Evolutionary conservation across 805 yeast species (phyloP).

Genomic region (Candida sonorensis): DNA sequence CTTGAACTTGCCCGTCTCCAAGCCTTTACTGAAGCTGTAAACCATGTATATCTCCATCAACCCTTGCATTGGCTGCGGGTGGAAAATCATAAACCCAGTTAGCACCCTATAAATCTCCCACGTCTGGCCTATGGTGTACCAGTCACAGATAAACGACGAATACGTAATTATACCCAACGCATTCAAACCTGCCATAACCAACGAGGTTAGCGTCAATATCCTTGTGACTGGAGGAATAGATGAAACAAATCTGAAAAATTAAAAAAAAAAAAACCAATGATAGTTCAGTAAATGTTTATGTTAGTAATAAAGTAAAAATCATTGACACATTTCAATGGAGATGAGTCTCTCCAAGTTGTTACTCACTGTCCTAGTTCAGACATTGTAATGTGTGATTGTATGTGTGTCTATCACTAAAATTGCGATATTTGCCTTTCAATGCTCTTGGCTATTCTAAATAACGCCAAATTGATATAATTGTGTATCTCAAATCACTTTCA

Average conservation of each 20-base stretch:
- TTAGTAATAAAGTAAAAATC: too few species aligned
- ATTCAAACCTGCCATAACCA: slow-evolving; percentile 35
- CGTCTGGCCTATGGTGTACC: slow-evolving; percentile 24
- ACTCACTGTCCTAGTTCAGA: slow-evolving; percentile 28
- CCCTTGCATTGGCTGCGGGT: slow-evolving; percentile 36
- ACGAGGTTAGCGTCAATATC: slow-evolving; percentile 42
- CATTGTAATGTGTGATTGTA: slow-evolving; percentile 11
- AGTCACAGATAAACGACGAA: slow-evolving; percentile 21
- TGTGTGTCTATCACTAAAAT: neutral
- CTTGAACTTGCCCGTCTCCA: slow-evolving; percentile 47
- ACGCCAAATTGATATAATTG: too few species aligned
- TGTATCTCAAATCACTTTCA: too few species aligned
- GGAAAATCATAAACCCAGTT: slow-evolving; percentile 42
- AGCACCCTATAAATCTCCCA: slow-evolving; percentile 41
- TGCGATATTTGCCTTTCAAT: too few species aligned
- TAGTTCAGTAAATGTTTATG: too few species aligned
- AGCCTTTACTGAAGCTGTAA: slow-evolving; percentile 48
- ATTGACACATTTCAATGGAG: too few species aligned
- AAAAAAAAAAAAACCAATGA: too few species aligned
- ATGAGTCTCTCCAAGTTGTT: too few species aligned
- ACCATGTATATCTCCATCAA: slow-evolving; percentile 49
- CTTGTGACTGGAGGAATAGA: slow-evolving; percentile 60
- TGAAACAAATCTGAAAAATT: slow-evolving; percentile 27
- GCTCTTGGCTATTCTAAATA: too few species aligned
- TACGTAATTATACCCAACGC: slow-evolving; percentile 25